Evolutionary conservation across 805 yeast genomes (phyloP), one percentile per base, ranked within the genome.

Genomic region (Hyphopichia homilentoma): DNA sequence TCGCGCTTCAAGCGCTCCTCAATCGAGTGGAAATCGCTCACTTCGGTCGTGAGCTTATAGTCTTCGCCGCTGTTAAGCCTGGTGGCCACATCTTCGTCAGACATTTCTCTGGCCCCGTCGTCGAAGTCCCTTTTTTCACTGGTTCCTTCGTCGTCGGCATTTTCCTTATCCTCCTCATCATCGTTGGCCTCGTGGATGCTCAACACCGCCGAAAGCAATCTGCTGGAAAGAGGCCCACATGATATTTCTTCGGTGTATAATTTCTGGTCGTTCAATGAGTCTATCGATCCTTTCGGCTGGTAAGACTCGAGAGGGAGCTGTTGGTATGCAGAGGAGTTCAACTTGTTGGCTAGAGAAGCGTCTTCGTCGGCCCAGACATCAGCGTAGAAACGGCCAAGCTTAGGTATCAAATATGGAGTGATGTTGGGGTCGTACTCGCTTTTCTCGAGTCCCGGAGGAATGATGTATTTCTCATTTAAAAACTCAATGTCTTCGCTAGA

Each of bases 1-100:
- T 93, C 98, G 29, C 95, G 70, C 52, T 85, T 83, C 36, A 93
- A 62, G 22, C 97, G 64, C 44, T 90, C 95, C 50, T 93, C 99
- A 22, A 93, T 72, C 1, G 89, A 72, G 25, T 73, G 73, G 54
- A 86, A 93, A 47, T 87, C 95, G 75, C 68, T 50, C 60, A 70
- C 36, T 50, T 64, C 53, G 45, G 76, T 39, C 51, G 77, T 43
- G 51, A 73, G 8, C 63, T 57, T 60, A 43, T 52, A 57, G 17
- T 61, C 60, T 13, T 61, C 65, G 1, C 52, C 50, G 25, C 50
- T 48, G 33, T 54, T 48, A 17, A 65, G 39, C 33, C 55, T 59
- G 2, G 70, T 62, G 4, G 69, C 66, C 3, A 62, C 56, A 19
- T 59, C 61, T 3, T 57, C 56, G 26, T 49, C 53, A 30, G 43